phyloP scores from a whole-genome alignment of 345 rosid genomes.

The Xanthoceras sorbifolium region DNA sequence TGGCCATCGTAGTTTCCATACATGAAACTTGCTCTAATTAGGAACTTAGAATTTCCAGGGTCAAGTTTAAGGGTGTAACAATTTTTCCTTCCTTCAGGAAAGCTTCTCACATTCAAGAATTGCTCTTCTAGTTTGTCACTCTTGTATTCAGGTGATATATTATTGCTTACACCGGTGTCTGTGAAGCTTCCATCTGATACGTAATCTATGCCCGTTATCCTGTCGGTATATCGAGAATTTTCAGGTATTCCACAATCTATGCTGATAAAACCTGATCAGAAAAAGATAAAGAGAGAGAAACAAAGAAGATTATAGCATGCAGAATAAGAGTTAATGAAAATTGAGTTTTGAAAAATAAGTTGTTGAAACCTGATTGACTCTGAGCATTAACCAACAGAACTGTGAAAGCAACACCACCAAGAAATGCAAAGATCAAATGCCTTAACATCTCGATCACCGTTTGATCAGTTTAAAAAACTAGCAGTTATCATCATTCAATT shows the following conservation, averaged over 20 bases:
- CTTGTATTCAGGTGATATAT: conserved; percentile 29
- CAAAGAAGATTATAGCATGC: no score
- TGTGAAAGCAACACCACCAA: neutral
- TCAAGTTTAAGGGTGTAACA: conserved; percentile 31
- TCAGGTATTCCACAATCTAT: conserved; percentile 41
- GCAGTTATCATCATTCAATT: no score
- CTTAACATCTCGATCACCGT: no score
- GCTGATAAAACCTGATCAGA: conserved; percentile 48
- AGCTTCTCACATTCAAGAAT: conserved; percentile 36
- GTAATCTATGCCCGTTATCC: conserved; percentile 33
- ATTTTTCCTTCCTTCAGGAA: conserved; percentile 38
- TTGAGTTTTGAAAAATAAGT: neutral
- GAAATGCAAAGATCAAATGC: neutral
- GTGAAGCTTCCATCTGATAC: conserved; percentile 32
- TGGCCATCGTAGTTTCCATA: conserved; percentile 56
- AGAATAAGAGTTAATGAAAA: neutral
- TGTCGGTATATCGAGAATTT: conserved; percentile 31
- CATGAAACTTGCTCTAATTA: conserved; percentile 51
- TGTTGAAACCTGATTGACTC: conserved; percentile 22
- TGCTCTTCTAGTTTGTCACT: conserved; percentile 9
- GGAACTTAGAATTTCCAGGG: conserved; percentile 32
- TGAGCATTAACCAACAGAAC: neutral
- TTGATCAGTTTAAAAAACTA: no score
- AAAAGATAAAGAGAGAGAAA: neutral
- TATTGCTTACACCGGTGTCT: conserved; percentile 30